A percentile compares a stretch with the other conserved stretches of the same genome.
Conservation (phyloP, 2,329 filamentous ascomycete species). For the Talaromyces sp. region DNA sequence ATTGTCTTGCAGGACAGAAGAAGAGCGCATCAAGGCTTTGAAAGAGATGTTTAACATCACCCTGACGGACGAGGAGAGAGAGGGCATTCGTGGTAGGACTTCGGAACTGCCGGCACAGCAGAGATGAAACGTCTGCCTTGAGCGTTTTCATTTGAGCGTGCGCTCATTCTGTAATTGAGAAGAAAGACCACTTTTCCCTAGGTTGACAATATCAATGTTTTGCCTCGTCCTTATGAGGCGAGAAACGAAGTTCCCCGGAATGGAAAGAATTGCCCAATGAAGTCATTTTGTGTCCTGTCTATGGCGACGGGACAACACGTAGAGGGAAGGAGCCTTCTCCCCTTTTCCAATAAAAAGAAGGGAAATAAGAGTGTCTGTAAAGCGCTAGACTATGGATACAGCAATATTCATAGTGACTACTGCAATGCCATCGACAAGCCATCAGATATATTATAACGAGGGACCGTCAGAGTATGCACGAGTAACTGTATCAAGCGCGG, state of each 20-base stretch:
- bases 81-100: neutral
- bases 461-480: no score
- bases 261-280: neutral
- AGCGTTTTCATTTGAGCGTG: neutral
- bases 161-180: neutral
- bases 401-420: neutral
- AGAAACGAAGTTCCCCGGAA: neutral
- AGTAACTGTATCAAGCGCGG: no score
- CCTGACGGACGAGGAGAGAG: conserved; percentile 19
- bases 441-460: no score
- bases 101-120: neutral
- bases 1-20: conserved; percentile 37
- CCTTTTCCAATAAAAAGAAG: neutral
- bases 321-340: neutral
- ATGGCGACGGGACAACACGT: no score
- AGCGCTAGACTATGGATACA: neutral
- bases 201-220: no score
- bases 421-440: neutral
- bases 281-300: neutral
- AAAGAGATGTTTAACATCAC: conserved; percentile 41
- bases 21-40: conserved; percentile 39
- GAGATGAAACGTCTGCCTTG: neutral
- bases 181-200: neutral
- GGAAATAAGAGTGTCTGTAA: no score
- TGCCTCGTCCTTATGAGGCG: neutral